A percentile compares a stretch with the other conserved stretches of the same genome.
Conservation (phyloP, 2,329 filamentous ascomycete species). For the Botrytis porri region DNA sequence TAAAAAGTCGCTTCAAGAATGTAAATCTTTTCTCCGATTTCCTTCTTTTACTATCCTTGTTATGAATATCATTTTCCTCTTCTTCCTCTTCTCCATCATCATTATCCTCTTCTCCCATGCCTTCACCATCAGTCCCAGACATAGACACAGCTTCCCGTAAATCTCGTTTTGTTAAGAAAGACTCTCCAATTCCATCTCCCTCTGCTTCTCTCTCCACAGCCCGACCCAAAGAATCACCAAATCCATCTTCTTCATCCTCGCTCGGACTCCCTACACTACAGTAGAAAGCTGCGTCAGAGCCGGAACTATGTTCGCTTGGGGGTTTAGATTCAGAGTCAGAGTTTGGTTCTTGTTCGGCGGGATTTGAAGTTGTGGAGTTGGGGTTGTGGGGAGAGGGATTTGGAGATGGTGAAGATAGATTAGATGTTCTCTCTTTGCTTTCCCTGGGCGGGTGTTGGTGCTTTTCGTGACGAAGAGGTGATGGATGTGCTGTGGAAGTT, state of each 20-base stretch:
- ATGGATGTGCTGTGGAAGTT: too few relatives aligned
- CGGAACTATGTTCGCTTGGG: constrained; percentile 1
- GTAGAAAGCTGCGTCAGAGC: background rate
- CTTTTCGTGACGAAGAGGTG: background rate
- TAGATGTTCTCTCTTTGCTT: background rate
- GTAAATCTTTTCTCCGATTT: background rate
- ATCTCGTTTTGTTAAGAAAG: background rate
- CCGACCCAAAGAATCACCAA: rapidly evolving
- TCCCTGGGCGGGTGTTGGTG: rapidly evolving
- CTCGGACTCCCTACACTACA: background rate
- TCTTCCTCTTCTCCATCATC: too few relatives aligned
- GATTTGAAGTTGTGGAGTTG: background rate
- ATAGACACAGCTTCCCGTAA: background rate
- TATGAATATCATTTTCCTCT: background rate
- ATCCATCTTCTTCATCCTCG: background rate
- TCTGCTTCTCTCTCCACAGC: rapidly evolving
- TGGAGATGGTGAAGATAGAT: background rate
- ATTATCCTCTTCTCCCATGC: too few relatives aligned
- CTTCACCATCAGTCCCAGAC: background rate
- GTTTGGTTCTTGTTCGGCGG: background rate
- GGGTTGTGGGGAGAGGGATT: rapidly evolving
- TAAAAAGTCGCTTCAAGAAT: background rate
- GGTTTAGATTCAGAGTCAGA: background rate
- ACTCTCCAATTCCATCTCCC: too few relatives aligned
- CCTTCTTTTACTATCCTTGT: background rate